phyloP scores from a whole-genome alignment of 352 stramenopile genomes.

The Pythium guiyangense region DNA sequence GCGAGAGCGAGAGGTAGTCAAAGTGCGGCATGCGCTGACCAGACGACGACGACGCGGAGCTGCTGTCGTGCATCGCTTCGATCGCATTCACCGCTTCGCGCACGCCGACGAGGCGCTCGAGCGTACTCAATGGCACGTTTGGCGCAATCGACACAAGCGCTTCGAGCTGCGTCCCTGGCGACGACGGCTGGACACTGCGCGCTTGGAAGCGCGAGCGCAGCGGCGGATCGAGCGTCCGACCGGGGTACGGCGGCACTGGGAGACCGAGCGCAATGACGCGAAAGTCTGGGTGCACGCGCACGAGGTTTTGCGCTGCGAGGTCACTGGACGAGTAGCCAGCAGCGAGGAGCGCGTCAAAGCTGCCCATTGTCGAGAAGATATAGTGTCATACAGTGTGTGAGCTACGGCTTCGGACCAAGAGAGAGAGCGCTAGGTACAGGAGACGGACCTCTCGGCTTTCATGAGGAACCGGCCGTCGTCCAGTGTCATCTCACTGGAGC shows the following conservation, averaged over 20 bases:
- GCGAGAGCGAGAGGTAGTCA: slow-evolving; percentile 50
- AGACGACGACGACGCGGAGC: slow-evolving; percentile 1
- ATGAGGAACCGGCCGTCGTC: slow-evolving; percentile 94
- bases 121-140: slow-evolving; percentile 36
- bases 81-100: slow-evolving; percentile 69
- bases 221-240: slow-evolving; percentile 80
- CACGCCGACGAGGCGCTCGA: slow-evolving; percentile 72
- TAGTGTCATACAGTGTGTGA: background rate
- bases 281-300: slow-evolving; percentile 91
- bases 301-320: slow-evolving; percentile 56
- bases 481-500: slow-evolving; percentile 86
- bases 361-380: slow-evolving; percentile 4
- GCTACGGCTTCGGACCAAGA: no score
- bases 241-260: slow-evolving; percentile 81
- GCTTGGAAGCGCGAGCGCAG: slow-evolving; percentile 86
- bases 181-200: slow-evolving; percentile 54
- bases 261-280: slow-evolving; percentile 90
- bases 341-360: slow-evolving; percentile 58
- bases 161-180: slow-evolving; percentile 61
- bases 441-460: slow-evolving; percentile 67
- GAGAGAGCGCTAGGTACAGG: no score
- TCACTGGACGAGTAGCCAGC: slow-evolving; percentile 44
- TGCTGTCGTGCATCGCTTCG: slow-evolving; percentile 45
- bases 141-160: slow-evolving; percentile 38
- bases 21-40: slow-evolving; percentile 69